Base-by-base conservation (phyloP, 2,329 filamentous ascomycete species). In the Cercospora nicotianae region DNA sequence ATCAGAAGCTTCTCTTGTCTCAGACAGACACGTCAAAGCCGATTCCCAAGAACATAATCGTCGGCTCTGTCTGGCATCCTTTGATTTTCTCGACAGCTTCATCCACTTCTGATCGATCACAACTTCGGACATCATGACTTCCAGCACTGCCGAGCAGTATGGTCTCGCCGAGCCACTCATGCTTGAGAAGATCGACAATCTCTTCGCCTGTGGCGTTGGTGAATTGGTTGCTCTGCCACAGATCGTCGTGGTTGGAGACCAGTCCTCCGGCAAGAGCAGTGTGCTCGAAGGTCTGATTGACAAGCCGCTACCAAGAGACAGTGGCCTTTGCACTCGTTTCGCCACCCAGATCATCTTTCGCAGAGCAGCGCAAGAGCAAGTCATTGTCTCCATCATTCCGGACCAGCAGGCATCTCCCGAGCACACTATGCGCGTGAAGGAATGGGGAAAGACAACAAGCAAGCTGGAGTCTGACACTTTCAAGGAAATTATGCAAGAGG, bases 271-370 rank as follows among this genome's bases (percentile, higher is more conserved):
- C 2, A 90, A 90, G 73, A 87, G 84, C 13, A 89, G 86, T 0
- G 86, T 90, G 0, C 82, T 90, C 0, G 86, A 90, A 69, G 88
- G 87, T 1, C 85, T 90, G 36, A 87, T 87, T 0, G 82, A 84
- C 10, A 72, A 71, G 65, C 82, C 82, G 0, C 88, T 90, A 36
- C 85, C 86, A 0, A 79, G 83, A 6, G 84, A 87, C 10, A 83
- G 83, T 16, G 83, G 79, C 20, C 67, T 86, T 0, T 89, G 86
- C 73, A 90, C 88, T 0, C 81, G 85, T 0, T 75, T 75, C 60
- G 74, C 74, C 2, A 77, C 75, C 5, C 70, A 77, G 65, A 67
- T 77, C 33, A 69, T 75, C 18, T 73, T 77, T 28, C 71, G 74
- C 18, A 63, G 75, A 45, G 66, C 69, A 7, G 31, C 45, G 2